Conservation (phyloP, 345 rosid genomes). For the Lepidium africanum region DNA sequence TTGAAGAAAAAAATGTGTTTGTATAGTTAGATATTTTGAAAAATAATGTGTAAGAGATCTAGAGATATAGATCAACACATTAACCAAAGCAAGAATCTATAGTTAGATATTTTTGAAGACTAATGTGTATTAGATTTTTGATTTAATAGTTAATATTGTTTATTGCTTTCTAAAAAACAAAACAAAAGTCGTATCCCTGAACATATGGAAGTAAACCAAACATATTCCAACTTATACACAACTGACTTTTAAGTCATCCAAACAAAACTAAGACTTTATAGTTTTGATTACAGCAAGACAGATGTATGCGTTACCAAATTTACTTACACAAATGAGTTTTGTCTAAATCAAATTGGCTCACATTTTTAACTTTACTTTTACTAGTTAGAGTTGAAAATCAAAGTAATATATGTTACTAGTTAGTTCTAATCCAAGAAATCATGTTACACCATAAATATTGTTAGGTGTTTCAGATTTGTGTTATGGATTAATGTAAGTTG, state of each 20-base stretch:
- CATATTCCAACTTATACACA: not conserved
- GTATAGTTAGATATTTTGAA: not conserved
- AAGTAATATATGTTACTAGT: too few relatives aligned
- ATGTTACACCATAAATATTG: too few relatives aligned
- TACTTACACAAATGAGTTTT: not conserved
- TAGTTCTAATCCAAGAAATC: too few relatives aligned
- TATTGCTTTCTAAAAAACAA: not conserved
- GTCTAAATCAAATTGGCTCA: not conserved
- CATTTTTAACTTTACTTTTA: not conserved
- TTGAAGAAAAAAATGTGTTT: not conserved
- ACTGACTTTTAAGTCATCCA: not conserved
- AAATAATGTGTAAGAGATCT: too few relatives aligned
- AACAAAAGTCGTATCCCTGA: conserved; percentile 18
- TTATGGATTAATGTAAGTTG: too few relatives aligned
- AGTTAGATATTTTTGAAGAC: not conserved
- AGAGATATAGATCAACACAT: too few relatives aligned
- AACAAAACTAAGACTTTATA: not conserved
- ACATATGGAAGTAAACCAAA: not conserved
- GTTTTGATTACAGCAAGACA: too few relatives aligned
- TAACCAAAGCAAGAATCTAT: too few relatives aligned
- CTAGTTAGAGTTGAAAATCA: not conserved
- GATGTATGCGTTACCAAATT: too few relatives aligned
- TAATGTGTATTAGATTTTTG: too few relatives aligned
- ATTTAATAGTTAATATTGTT: not conserved
- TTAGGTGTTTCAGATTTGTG: too few relatives aligned